Base-by-base conservation (phyloP, 495 filamentous ascomycete genomes). In the Aspergillus diversus region DNA sequence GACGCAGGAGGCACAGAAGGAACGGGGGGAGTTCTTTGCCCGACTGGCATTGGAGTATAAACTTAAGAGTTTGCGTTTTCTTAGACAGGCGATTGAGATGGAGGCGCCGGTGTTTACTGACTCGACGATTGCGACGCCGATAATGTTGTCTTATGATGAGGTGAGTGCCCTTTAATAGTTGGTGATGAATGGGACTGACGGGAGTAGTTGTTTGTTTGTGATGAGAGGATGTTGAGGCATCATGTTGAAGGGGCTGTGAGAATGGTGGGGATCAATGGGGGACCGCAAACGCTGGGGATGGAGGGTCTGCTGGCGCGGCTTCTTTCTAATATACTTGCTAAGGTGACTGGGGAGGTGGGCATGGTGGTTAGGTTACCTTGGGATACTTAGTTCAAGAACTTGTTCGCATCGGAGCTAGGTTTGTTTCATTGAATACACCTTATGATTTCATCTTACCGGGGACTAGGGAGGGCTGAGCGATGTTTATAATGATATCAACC, bases 141-240 rank as follows among this genome's bases (percentile, higher is more conserved):
- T 69, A 3, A 71, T 71, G 69, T 42, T 71, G 13, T 61, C 69
- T 55, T 71, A 69, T 62, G 69, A 71, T 46, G n/a, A n/a, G n/a
- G n/a, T n/a, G n/a, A n/a, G n/a, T n/a, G n/a, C n/a, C n/a, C n/a
- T n/a, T n/a, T n/a, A n/a, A n/a, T n/a, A n/a, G n/a, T n/a, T n/a
- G n/a, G n/a, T n/a, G n/a, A n/a, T n/a, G n/a, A n/a, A n/a, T n/a
- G n/a, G n/a, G n/a, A n/a, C n/a, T n/a, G n/a, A 58, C 16, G 12
- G 13, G 12, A 11, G 5, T 54, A 71, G 66, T 55, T 60, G 35
- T 69, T 62, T 46, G 21, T 66, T 9, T 46, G 39, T 7, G 64
- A 71, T 59, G 35, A 53, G 8, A 55, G 1, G 12, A 69, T 66
- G 63, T 37, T 71, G n/a, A 65, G 63, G 39, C 58, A 61, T 21